Evolutionary conservation across 768 basidiomycete species (phyloP).

Genomic region (Tricholoma bakamatsutake): DNA sequence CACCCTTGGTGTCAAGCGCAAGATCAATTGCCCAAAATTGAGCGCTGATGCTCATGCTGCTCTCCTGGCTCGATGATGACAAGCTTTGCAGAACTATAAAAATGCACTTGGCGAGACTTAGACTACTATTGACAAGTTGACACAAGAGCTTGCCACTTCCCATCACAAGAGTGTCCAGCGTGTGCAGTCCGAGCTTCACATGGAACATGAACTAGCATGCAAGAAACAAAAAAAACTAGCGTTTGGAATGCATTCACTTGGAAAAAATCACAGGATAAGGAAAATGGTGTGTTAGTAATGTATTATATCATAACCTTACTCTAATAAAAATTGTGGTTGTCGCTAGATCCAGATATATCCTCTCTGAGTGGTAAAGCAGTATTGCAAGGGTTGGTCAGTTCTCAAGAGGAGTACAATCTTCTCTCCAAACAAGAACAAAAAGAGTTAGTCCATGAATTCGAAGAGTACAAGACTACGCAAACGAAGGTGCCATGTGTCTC

Average conservation of each 20-base stretch:
- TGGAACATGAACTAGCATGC: neutral
- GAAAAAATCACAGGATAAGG: neutral
- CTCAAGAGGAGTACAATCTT: neutral
- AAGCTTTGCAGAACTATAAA: neutral
- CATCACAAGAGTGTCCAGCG: neutral
- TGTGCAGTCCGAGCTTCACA: conserved; percentile 3
- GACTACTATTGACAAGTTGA: neutral
- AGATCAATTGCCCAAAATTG: neutral
- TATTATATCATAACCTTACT: neutral
- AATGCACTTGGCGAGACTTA: neutral
- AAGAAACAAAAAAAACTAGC: conserved; percentile 4
- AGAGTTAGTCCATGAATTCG: neutral
- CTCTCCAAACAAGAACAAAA: neutral
- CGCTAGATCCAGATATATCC: neutral
- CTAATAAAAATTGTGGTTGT: neutral
- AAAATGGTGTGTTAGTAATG: conserved; percentile 9
- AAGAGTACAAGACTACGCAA: neutral
- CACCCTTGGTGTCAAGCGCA: neutral
- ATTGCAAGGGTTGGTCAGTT: neutral
- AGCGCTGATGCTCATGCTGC: neutral
- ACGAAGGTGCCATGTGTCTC: neutral
- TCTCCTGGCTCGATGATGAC: neutral
- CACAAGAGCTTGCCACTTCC: neutral
- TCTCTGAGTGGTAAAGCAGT: neutral
- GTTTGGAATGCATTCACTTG: neutral